Conservation (phyloP, 495 filamentous ascomycete genomes). For the Talaromyces ruber region DNA sequence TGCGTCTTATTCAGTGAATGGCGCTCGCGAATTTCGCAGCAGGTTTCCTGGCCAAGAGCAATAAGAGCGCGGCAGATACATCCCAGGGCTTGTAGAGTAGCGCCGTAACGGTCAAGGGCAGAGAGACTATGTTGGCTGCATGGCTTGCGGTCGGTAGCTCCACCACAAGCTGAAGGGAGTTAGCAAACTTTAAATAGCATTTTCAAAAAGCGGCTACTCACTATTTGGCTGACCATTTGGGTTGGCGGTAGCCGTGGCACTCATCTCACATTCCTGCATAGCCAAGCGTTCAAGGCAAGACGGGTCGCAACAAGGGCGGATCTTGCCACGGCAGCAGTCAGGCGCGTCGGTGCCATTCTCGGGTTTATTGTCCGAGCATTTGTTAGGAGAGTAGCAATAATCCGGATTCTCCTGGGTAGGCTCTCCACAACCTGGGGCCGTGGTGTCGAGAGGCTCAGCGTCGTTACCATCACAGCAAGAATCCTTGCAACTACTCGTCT, state of each 20-base stretch:
- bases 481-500: too few relatives aligned
- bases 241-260: too few relatives aligned
- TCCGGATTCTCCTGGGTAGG: too few relatives aligned
- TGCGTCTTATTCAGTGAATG: slow-evolving; percentile 9
- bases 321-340: not conserved
- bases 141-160: slow-evolving; percentile 13
- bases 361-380: too few relatives aligned
- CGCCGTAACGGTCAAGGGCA: slow-evolving; percentile 27
- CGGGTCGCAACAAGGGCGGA: not conserved
- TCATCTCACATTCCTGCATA: not conserved
- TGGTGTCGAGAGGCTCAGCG: too few relatives aligned
- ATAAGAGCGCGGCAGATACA: slow-evolving; percentile 47
- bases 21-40: slow-evolving; percentile 24
- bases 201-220: too few relatives aligned
- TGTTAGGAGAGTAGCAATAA: too few relatives aligned
- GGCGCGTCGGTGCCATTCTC: too few relatives aligned
- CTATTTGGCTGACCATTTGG: too few relatives aligned
- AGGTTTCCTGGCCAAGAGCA: slow-evolving; percentile 43
- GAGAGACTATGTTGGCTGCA: slow-evolving; percentile 22
- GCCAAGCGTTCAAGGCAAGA: not conserved
- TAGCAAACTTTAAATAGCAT: not conserved
- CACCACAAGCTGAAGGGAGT: slow-evolving; percentile 8
- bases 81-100: slow-evolving; percentile 37
- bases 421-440: too few relatives aligned
- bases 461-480: too few relatives aligned